Conservation (phyloP, 495 filamentous ascomycete species). For the Penicillium odoratum region DNA sequence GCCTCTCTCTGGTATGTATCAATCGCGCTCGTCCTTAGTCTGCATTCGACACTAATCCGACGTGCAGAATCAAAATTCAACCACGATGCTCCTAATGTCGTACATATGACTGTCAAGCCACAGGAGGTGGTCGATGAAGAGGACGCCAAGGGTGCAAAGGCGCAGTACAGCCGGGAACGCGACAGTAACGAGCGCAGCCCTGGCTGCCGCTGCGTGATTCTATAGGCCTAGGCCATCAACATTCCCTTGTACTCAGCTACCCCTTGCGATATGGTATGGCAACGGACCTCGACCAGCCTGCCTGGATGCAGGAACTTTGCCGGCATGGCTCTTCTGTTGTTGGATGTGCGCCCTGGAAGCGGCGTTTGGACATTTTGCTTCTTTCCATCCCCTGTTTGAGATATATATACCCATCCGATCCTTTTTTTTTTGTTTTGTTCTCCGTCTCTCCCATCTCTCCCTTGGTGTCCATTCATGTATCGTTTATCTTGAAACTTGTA, state of each 20-base stretch:
- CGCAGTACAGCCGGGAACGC: constrained; percentile 56
- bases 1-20: constrained; percentile 64
- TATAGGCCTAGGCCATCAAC: constrained; percentile 49
- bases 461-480: constrained; percentile 15
- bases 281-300: constrained; percentile 15
- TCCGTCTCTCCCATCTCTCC: background rate
- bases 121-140: constrained; percentile 89
- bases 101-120: constrained; percentile 92
- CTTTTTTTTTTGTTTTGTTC: constrained; percentile 14
- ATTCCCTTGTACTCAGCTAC: background rate
- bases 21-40: background rate
- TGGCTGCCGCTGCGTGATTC: constrained; percentile 77
- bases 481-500: constrained; percentile 26
- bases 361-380: constrained; percentile 25
- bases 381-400: constrained; percentile 12
- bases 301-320: constrained; percentile 20
- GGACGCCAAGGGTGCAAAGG: constrained; percentile 75
- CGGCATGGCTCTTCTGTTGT: constrained; percentile 3
- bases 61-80: constrained; percentile 72
- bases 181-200: constrained; percentile 63
- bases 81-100: constrained; percentile 70
- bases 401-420: constrained; percentile 30
- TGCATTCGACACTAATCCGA: background rate
- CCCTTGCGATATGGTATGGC: constrained; percentile 10
- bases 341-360: constrained; percentile 24